Evolutionary conservation across 805 yeast species (phyloP).

Genomic region (Ogataea trehalophila): DNA sequence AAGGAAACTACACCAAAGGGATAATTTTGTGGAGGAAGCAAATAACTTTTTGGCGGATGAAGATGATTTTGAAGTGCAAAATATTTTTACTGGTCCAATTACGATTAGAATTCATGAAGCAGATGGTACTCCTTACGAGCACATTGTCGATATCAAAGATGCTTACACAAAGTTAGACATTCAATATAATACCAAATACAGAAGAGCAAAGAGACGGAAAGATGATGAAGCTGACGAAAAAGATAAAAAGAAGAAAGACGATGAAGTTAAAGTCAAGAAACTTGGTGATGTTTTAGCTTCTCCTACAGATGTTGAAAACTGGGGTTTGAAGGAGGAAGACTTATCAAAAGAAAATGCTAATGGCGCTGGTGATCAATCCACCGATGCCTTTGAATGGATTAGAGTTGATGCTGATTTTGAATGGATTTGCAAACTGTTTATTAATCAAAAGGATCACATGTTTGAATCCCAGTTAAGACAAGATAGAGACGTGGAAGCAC

Average conservation of each 20-base stretch:
- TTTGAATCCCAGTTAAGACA: conserved; percentile 88
- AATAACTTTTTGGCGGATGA: conserved; percentile 36
- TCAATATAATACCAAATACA: conserved; percentile 91
- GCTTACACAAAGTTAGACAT: conserved; percentile 82
- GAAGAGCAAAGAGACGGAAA: conserved; percentile 65
- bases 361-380: conserved; percentile 34
- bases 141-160: conserved; percentile 87
- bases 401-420: conserved; percentile 97
- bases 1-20: conserved; percentile 22
- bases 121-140: conserved; percentile 98
- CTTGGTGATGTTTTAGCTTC: conserved; percentile 75
- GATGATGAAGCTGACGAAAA: conserved; percentile 40
- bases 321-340: conserved; percentile 64
- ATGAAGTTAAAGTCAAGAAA: conserved; percentile 34
- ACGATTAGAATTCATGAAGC: conserved; percentile 96
- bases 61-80: conserved; percentile 38
- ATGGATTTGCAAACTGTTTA: conserved; percentile 81
- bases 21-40: conserved; percentile 44
- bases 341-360: conserved; percentile 57
- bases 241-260: conserved; percentile 23
- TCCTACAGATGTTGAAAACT: conserved; percentile 54
- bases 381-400: conserved; percentile 96
- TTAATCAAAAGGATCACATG: conserved; percentile 94
- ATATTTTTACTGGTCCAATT: conserved; percentile 88
- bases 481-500: conserved; percentile 96